Percentiles rank a stretch among this genome's conserved stretches.
phyloP scores from a whole-genome alignment of 2,329 filamentous ascomycete genomes.

The Aspergillus viridinutans region DNA sequence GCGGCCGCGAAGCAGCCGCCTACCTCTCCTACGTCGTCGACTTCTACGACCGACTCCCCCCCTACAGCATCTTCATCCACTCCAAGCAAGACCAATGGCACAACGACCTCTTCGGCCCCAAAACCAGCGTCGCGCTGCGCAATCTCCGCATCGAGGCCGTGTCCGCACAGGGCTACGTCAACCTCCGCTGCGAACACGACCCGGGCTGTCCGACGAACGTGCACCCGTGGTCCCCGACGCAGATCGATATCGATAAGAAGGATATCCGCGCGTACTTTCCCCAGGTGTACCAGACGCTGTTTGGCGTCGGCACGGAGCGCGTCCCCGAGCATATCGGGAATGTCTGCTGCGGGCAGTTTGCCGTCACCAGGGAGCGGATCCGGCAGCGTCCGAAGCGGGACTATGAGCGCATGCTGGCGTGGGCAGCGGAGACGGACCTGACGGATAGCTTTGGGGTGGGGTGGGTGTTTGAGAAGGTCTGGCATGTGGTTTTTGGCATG shows the following conservation, averaged over 20 bases:
- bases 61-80: slow-evolving; percentile 60
- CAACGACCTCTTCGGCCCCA: slow-evolving; percentile 46
- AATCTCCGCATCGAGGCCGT: slow-evolving; percentile 36
- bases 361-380: slow-evolving; percentile 29
- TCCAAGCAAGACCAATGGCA: slow-evolving; percentile 55
- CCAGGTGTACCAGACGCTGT: slow-evolving; percentile 21
- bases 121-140: slow-evolving; percentile 24
- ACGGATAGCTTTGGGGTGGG: slow-evolving; percentile 28
- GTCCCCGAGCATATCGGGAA: slow-evolving; percentile 27
- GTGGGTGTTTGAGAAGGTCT: slow-evolving; percentile 30
- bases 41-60: slow-evolving; percentile 56
- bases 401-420: slow-evolving; percentile 31
- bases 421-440: slow-evolving; percentile 27
- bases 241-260: slow-evolving; percentile 19
- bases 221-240: slow-evolving; percentile 23
- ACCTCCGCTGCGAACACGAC: slow-evolving; percentile 34
- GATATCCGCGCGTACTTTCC: slow-evolving; percentile 25
- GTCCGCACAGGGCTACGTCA: slow-evolving; percentile 36
- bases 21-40: slow-evolving; percentile 61
- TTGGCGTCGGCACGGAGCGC: slow-evolving; percentile 18
- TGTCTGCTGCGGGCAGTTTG: slow-evolving; percentile 35
- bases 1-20: slow-evolving; percentile 60
- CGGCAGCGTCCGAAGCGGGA: slow-evolving; percentile 22
- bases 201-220: slow-evolving; percentile 39
- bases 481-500: slow-evolving; percentile 32